A percentile compares a stretch with the other conserved stretches of the same genome.
Conservation (phyloP, 75 land plant species). For the Gnetum montanum region DNA sequence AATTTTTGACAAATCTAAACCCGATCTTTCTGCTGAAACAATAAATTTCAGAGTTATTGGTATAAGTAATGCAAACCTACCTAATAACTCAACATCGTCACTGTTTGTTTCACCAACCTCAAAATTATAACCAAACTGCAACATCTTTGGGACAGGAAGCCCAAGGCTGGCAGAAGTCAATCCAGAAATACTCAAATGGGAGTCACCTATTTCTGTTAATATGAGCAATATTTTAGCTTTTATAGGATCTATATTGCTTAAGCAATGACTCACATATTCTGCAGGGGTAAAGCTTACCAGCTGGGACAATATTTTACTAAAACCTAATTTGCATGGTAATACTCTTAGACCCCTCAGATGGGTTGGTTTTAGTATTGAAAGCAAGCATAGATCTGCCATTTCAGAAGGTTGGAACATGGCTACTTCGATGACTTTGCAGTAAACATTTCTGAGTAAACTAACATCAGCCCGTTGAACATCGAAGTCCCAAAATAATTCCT, state of each 20-base stretch:
- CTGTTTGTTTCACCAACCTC: slow-evolving; percentile 1
- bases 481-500: slow-evolving; percentile 12
- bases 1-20: background rate
- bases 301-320: slow-evolving; percentile 17
- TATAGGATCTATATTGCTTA: slow-evolving; percentile 19
- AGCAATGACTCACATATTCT: slow-evolving; percentile 34
- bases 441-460: slow-evolving; percentile 23
- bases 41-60: slow-evolving; percentile 50
- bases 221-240: slow-evolving; percentile 42
- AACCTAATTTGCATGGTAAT: slow-evolving; percentile 4
- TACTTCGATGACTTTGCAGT: slow-evolving; percentile 18
- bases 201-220: slow-evolving; percentile 45
- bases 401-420: slow-evolving; percentile 22
- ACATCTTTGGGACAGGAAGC: background rate
- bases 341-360: slow-evolving; percentile 1
- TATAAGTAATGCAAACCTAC: slow-evolving; percentile 40
- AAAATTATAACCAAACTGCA: background rate
- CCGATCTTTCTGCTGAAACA: slow-evolving; percentile 14
- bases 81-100: slow-evolving; percentile 18
- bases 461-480: slow-evolving; percentile 12
- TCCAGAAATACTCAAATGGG: slow-evolving; percentile 52
- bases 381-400: slow-evolving; percentile 39
- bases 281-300: slow-evolving; percentile 35
- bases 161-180: too few relatives aligned
- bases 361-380: slow-evolving; percentile 29